A percentile compares a stretch with the other conserved stretches of the same genome.
phyloP scores from a whole-genome alignment of 139 green algal genomes.

The Penium margaritaceum region DNA sequence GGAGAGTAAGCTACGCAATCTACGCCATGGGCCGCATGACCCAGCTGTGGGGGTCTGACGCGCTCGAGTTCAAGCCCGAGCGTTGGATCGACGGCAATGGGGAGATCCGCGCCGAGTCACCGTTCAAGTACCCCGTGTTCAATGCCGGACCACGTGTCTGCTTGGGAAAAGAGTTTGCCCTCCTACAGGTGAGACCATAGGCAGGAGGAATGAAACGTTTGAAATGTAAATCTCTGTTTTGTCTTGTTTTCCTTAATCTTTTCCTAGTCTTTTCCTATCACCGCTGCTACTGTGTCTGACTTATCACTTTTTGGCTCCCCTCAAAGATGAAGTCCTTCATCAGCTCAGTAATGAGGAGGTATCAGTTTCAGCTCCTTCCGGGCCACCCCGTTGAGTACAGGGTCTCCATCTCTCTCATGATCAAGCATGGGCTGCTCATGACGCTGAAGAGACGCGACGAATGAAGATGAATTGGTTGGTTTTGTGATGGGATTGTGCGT shows the following conservation, averaged over 20 bases:
- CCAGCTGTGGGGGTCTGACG: constrained; percentile 23
- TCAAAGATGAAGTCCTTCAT: constrained; percentile 36
- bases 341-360: constrained; percentile 6
- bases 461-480: too few relatives aligned
- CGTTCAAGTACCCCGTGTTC: constrained; percentile 29
- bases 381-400: constrained; percentile 20
- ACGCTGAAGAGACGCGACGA: too few relatives aligned
- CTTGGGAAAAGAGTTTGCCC: constrained; percentile 34
- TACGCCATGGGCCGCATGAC: constrained; percentile 27
- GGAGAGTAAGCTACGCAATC: not conserved
- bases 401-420: constrained; percentile 6
- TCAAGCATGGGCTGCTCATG: constrained; percentile 31
- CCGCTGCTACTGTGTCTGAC: too few relatives aligned
- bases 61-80: constrained; percentile 25
- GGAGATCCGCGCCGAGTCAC: constrained; percentile 2
- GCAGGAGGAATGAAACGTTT: too few relatives aligned
- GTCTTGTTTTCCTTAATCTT: too few relatives aligned
- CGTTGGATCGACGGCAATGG: constrained; percentile 19
- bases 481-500: too few relatives aligned
- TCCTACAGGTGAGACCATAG: constrained; percentile 14
- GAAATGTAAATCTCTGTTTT: too few relatives aligned
- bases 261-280: too few relatives aligned
- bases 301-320: too few relatives aligned
- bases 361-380: constrained; percentile 15
- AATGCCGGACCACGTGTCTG: constrained; percentile 25